A percentile compares a stretch with the other conserved stretches of the same genome.
Conservation (phyloP, 768 basidiomycete genomes). For the Termitomyces sp. region DNA sequence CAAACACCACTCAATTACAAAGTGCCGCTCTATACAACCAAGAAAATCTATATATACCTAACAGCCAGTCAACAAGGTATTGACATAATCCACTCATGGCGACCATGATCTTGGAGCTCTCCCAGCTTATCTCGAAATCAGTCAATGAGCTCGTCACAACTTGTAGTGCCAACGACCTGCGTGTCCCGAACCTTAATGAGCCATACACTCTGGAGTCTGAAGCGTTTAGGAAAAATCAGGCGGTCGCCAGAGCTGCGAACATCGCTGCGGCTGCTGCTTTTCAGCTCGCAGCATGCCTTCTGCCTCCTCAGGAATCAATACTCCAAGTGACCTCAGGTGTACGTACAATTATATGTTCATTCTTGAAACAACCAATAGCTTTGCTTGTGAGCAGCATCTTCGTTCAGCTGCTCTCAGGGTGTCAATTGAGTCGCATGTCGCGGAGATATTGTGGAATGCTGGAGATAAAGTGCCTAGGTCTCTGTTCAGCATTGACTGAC, state of each 20-base stretch:
- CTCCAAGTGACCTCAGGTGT: slow-evolving; percentile 18
- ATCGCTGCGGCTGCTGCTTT: slow-evolving; percentile 25
- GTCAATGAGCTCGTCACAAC: slow-evolving; percentile 18
- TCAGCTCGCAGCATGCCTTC: slow-evolving; percentile 24
- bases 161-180: slow-evolving; percentile 11
- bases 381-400: slow-evolving; percentile 12
- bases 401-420: slow-evolving; percentile 19
- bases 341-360: neutral
- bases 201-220: slow-evolving; percentile 20
- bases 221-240: slow-evolving; percentile 20
- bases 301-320: slow-evolving; percentile 20
- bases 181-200: slow-evolving; percentile 21
- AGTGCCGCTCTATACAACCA: neutral
- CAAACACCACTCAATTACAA: neutral
- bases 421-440: slow-evolving; percentile 18
- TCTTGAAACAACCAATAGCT: neutral
- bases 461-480: slow-evolving; percentile 19
- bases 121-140: slow-evolving; percentile 13
- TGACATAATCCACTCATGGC: slow-evolving; percentile 1
- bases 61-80: neutral
- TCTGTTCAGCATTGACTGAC: neutral
- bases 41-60: neutral
- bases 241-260: slow-evolving; percentile 22
- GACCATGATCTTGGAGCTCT: slow-evolving; percentile 8
- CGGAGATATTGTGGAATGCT: slow-evolving; percentile 26